phyloP scores from a whole-genome alignment of 139 green algal species.

The Chlamydomonas sp. region DNA sequence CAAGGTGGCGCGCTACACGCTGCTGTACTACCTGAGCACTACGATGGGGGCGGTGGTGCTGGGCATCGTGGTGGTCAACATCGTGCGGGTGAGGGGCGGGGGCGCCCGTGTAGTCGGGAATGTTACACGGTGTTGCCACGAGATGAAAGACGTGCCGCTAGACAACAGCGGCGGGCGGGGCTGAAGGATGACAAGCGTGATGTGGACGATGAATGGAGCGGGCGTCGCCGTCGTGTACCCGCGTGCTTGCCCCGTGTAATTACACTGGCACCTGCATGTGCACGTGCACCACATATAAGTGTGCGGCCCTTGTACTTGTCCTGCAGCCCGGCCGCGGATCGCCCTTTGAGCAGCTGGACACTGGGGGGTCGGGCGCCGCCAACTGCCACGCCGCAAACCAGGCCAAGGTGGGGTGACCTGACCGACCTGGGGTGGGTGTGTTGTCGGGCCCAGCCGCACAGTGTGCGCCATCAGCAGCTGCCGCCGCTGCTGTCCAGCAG shows the following conservation, averaged over 20 bases:
- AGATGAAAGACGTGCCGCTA: not conserved
- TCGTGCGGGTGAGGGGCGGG: conserved; percentile 8
- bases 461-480: too few species aligned
- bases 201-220: too few species aligned
- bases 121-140: not conserved
- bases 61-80: conserved; percentile 15
- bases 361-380: not conserved
- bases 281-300: too few species aligned
- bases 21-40: conserved; percentile 36
- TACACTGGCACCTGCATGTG: too few species aligned
- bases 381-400: conserved; percentile 28
- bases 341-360: conserved; percentile 14
- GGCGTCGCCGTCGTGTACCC: too few species aligned
- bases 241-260: too few species aligned
- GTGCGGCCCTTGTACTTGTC: too few species aligned
- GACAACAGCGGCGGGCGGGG: too few species aligned
- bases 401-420: not conserved
- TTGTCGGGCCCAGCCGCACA: not conserved
- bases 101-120: not conserved
- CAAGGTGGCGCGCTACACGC: conserved; percentile 38
- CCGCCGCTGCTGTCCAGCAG: too few species aligned
- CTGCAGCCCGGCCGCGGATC: conserved; percentile 19
- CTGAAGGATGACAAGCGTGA: too few species aligned
- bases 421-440: too few species aligned
- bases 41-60: conserved; percentile 37